Evolutionary conservation across 1,139 yeast species (phyloP).

Genomic region (Hanseniaspora gamundiae): DNA sequence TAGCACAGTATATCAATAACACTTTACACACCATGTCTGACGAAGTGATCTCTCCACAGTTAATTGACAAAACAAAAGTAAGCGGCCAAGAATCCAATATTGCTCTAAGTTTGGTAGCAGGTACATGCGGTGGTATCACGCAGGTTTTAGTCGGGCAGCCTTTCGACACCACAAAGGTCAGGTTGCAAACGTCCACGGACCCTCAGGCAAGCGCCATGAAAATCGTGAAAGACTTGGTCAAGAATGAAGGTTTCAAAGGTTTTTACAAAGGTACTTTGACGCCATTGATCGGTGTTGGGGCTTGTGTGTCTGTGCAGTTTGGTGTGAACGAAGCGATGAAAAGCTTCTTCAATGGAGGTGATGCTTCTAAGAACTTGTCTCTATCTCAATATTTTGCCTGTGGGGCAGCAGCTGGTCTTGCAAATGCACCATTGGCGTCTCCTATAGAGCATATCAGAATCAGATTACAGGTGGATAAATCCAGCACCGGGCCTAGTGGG

Average conservation of each 20-base stretch:
- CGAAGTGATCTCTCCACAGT: slow-evolving; percentile 21
- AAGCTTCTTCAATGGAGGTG: slow-evolving; percentile 33
- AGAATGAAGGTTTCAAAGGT: slow-evolving; percentile 67
- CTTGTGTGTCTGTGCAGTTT: slow-evolving; percentile 76
- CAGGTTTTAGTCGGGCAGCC: slow-evolving; percentile 96
- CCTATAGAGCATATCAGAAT: slow-evolving; percentile 93
- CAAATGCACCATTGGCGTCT: slow-evolving; percentile 75
- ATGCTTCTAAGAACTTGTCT: slow-evolving; percentile 27
- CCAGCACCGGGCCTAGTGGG: slow-evolving; percentile 43
- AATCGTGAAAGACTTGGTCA: slow-evolving; percentile 56
- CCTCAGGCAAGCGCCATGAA: slow-evolving; percentile 64
- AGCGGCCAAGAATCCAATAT: slow-evolving; percentile 43
- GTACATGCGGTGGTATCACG: slow-evolving; percentile 88
- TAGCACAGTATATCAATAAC: too few species aligned
- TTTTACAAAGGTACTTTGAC: slow-evolving; percentile 83
- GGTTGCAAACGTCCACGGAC: slow-evolving; percentile 74
- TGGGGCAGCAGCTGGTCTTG: slow-evolving; percentile 83
- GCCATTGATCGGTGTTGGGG: slow-evolving; percentile 88
- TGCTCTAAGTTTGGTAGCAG: slow-evolving; percentile 57
- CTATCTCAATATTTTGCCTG: slow-evolving; percentile 57
- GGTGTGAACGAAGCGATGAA: slow-evolving; percentile 94
- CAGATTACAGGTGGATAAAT: slow-evolving; percentile 73
- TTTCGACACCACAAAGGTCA: slow-evolving; percentile 85
- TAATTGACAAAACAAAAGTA: slow-evolving; percentile 19
- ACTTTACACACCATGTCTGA: slow-evolving; percentile 22